Evolutionary conservation across 1,284 basidiomycete species (phyloP), one percentile per base, ranked within the genome.

Genomic region (Cystobasidium pallidum): DNA sequence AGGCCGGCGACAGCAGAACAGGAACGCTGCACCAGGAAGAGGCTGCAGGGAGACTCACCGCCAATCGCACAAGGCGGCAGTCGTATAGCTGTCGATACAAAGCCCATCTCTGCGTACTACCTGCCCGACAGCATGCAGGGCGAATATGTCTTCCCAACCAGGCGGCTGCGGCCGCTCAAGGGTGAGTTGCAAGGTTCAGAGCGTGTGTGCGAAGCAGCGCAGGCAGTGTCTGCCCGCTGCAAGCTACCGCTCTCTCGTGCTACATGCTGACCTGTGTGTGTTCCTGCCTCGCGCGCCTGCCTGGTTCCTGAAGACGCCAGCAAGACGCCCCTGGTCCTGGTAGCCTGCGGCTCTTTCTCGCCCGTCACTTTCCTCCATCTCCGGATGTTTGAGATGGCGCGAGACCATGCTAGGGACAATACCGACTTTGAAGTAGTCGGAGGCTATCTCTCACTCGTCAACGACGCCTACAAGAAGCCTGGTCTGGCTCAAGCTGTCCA

Each of bases 351-450:
- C 41, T 76, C 75, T 43, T 79, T 78, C 76, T 77, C 75, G 39
- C 79, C 79, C 32, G 66, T 79, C 41, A 80, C 79, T 15, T 79
- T 78, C 59, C 75, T 80, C n/a, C 79, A 80, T 73, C 75, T 80
- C 13, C 76, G 79, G 59, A 78, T 80, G 77, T 79, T 79, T 65
- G 79, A 80, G 63, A 78, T 78, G 75, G 78, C 78, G 0, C 63
- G 77, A 17, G 79, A 78, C 73, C 74, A 79, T 61, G 77, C 77
- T 13, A 55, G 61, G 11, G 59, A 75, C 62, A 71, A 78, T 73
- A 78, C 77, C 26, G 41, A 72, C 47, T 78, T 77, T 61, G 55
- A 74, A 55, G 78, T 80, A 70, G 70, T 79, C 32, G 79, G 76
- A 11, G 79, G 79, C 2, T 79, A 79, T 73, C 73, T 80, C 32